Base-by-base conservation (phyloP, 768 basidiomycete species). In the Nidularia pulvinata region DNA sequence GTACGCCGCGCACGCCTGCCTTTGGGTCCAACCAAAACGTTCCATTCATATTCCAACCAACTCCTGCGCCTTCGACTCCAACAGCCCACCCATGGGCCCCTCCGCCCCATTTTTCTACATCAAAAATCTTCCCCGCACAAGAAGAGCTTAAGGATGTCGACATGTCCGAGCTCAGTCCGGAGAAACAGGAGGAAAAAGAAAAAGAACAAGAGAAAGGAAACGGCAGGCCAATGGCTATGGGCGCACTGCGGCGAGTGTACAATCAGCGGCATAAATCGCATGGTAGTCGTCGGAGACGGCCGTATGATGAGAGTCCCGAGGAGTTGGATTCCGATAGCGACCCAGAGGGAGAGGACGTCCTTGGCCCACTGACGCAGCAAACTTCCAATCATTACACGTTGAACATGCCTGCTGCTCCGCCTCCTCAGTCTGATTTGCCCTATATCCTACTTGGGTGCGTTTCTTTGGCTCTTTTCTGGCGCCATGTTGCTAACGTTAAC, bases 401-500 rank as follows among this genome's bases (percentile, higher is more conserved):
- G 54, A 91, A 93, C 69, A 76, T 93, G 73, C 80, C 91, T 14
- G 78, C 86, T 25, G 78, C 81, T 14, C 69, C 82, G 25, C 64
- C 75, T 25, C 75, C 79, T 42, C 80, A 72, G 56, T 83, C 84
- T 32, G 88, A 91, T 55, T 70, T 76, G 35, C 95, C 95, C 19
- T 92, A 93, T 69, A 73, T 95, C 51, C 75, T 97, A 32, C 80
- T 94, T 48, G 94, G 95, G 94, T 95, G 59, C 64, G 88, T 74
- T 33, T 33, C 54, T 49, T 44, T 37, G 43, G 52, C 22, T 48
- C 45, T 54, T 30, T 22, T 42, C 36, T 33, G 6, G 32, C 7
- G 34, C 49, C n/a, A 11, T 42, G 14, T 49, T 54, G 52, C 61
- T 62, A 55, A 63, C 50, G 52, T 30, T 54, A 49, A 25, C 48